Conservation (phyloP, 305 asterid species). For the Solanum hybrid region DNA sequence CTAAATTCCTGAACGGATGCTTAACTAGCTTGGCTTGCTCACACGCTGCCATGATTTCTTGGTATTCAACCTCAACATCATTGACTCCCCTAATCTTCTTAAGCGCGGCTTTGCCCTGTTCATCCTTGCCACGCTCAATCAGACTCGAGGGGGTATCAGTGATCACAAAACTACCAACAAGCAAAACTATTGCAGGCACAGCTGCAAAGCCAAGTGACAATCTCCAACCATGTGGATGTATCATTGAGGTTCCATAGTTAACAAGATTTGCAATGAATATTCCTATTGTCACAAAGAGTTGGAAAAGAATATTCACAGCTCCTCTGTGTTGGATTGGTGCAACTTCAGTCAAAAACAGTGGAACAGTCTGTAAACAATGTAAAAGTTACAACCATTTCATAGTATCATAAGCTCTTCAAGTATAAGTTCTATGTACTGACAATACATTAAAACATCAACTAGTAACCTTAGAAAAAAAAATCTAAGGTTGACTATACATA, state of each 20-base stretch:
- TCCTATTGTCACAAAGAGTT: conserved; percentile 64
- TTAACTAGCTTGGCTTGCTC: conserved; percentile 13
- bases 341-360: conserved; percentile 54
- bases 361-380: conserved; percentile 47
- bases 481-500: background rate
- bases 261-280: conserved; percentile 55
- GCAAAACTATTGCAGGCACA: conserved; percentile 25
- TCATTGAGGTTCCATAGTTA: conserved; percentile 36
- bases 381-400: background rate
- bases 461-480: background rate
- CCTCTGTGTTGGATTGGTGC: conserved; percentile 54
- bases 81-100: conserved; percentile 17
- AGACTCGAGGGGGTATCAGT: conserved; percentile 29
- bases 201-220: conserved; percentile 36
- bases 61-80: conserved; percentile 21
- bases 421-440: background rate
- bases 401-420: background rate
- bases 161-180: conserved; percentile 24
- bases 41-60: conserved; percentile 6
- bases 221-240: conserved; percentile 60
- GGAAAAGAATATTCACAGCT: conserved; percentile 66
- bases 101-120: conserved; percentile 16
- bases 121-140: conserved; percentile 24
- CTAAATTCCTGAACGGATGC: conserved; percentile 18
- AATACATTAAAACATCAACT: background rate